Conservation (phyloP, 1,284 basidiomycete genomes). For the Megacollybia platyphylla region DNA sequence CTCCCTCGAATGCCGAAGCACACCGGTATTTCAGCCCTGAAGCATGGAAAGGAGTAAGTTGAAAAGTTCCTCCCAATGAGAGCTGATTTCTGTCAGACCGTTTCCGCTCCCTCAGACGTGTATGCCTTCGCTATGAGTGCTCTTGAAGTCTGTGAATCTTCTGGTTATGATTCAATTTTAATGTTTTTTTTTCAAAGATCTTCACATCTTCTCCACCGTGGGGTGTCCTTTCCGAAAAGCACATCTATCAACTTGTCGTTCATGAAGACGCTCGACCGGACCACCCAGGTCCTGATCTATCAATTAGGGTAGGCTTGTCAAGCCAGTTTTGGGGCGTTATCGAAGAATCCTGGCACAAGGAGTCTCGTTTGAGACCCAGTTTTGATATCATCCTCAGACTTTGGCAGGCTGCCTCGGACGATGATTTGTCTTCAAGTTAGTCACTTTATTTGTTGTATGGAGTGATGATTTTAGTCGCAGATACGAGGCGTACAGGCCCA, state of each 20-base stretch:
- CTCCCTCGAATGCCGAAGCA: slow-evolving; percentile 8
- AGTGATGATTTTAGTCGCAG: no score
- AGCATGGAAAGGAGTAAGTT: slow-evolving; percentile 16
- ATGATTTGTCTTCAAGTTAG: no score
- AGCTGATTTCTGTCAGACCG: slow-evolving; percentile 8
- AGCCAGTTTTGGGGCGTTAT: slow-evolving; percentile 13
- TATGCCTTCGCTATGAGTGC: slow-evolving; percentile 9
- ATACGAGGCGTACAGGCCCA: no score
- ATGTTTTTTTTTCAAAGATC: slow-evolving; percentile 6
- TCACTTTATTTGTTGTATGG: no score
- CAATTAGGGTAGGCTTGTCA: slow-evolving; percentile 7
- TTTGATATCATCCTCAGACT: slow-evolving; percentile 11
- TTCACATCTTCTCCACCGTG: slow-evolving; percentile 12
- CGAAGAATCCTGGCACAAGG: slow-evolving; percentile 14
- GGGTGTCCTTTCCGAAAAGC: slow-evolving; percentile 13
- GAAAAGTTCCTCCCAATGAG: not conserved
- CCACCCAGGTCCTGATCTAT: slow-evolving; percentile 10
- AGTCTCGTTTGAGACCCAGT: slow-evolving; percentile 12
- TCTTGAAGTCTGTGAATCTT: slow-evolving; percentile 10
- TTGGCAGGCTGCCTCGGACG: slow-evolving; percentile 1
- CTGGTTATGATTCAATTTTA: not conserved
- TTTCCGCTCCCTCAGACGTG: slow-evolving; percentile 14
- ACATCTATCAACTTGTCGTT: slow-evolving; percentile 14
- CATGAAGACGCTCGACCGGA: slow-evolving; percentile 12
- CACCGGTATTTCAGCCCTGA: slow-evolving; percentile 16